phyloP scores from a whole-genome alignment of 2,329 filamentous ascomycete genomes.

The Dactylellina haptotyla region DNA sequence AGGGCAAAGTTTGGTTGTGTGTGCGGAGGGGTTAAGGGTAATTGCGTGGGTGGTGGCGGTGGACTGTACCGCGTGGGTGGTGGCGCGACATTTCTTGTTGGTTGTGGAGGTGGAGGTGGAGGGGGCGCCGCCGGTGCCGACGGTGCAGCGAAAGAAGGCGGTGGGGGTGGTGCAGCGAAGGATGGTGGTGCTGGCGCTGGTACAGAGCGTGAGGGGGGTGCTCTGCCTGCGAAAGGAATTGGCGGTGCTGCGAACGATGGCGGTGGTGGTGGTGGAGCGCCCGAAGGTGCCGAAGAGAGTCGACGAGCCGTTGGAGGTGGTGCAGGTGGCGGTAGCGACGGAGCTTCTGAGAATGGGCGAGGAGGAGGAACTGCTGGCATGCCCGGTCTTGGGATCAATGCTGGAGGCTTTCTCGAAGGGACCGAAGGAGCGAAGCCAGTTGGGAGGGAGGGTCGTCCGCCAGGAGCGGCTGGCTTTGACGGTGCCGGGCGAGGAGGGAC shows the following conservation, averaged over 20 bases:
- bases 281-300: constrained; percentile 69
- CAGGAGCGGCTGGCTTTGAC: constrained; percentile 67
- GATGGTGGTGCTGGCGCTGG: constrained; percentile 59
- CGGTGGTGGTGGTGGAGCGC: constrained; percentile 70
- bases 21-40: constrained; percentile 59
- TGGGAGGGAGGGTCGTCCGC: constrained; percentile 70
- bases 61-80: constrained; percentile 63
- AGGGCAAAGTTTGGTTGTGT: constrained; percentile 49
- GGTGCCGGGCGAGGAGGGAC: constrained; percentile 68
- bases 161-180: constrained; percentile 55
- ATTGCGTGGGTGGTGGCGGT: constrained; percentile 59
- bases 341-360: constrained; percentile 51
- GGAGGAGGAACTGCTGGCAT: constrained; percentile 68
- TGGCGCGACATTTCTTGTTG: constrained; percentile 62
- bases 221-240: constrained; percentile 66
- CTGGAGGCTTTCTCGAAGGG: constrained; percentile 64
- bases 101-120: constrained; percentile 62
- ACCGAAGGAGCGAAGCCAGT: constrained; percentile 66
- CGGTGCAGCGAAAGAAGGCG: constrained; percentile 59
- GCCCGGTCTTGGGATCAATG: constrained; percentile 68
- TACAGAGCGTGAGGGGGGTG: constrained; percentile 70
- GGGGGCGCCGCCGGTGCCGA: constrained; percentile 61
- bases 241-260: constrained; percentile 69
- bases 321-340: constrained; percentile 68
- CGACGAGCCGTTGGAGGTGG: constrained; percentile 70